Conservation (phyloP, 768 basidiomycete genomes). For the Russula sp. region DNA sequence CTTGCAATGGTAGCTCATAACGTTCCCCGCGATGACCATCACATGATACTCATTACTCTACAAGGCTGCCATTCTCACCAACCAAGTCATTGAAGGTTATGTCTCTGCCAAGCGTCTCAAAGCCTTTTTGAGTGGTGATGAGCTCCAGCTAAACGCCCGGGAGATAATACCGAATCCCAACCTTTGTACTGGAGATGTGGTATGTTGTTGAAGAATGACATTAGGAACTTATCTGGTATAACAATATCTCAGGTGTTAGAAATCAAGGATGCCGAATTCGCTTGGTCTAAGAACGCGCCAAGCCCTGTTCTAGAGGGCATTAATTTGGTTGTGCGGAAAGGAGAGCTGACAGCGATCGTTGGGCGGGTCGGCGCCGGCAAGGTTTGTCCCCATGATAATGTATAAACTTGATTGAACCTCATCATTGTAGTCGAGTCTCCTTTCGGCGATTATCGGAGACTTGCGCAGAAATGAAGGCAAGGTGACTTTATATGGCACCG, state of each 20-base stretch:
- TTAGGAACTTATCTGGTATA: neutral
- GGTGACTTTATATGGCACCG: conserved; percentile 56
- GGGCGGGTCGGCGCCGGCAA: conserved; percentile 92
- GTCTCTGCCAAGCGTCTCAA: conserved; percentile 79
- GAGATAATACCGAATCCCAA: conserved; percentile 37
- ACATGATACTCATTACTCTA: neutral
- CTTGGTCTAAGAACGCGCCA: conserved; percentile 54
- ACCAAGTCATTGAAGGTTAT: conserved; percentile 77
- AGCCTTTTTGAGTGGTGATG: conserved; percentile 65
- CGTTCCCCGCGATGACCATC: neutral
- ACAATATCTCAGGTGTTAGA: conserved; percentile 43
- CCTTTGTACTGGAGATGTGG: conserved; percentile 55
- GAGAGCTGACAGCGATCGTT: conserved; percentile 76
- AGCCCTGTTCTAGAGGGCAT: conserved; percentile 72
- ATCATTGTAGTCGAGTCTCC: conserved; percentile 50
- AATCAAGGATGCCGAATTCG: conserved; percentile 73
- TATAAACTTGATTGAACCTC: conserved; percentile 11
- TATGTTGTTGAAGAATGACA: conserved; percentile 23
- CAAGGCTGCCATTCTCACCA: conserved; percentile 64
- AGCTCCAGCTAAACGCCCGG: conserved; percentile 77
- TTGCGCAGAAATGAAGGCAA: conserved; percentile 74
- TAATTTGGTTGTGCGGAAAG: conserved; percentile 66
- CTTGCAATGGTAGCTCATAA: conserved; percentile 58
- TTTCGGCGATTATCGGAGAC: conserved; percentile 80
- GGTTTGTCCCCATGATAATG: conserved; percentile 32